Conservation (phyloP, 805 yeast species). For the Grigorovia jiainica region DNA sequence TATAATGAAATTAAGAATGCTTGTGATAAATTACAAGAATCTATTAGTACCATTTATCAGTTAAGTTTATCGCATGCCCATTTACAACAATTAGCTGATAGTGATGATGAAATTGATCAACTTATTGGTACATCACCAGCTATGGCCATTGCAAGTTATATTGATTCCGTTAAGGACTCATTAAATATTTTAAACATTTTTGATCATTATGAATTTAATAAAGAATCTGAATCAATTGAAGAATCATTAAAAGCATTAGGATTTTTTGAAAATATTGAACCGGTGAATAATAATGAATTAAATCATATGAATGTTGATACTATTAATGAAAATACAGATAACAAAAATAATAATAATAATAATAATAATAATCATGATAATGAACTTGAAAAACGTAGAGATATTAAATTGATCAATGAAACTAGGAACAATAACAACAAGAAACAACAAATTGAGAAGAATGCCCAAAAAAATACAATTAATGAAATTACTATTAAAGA, state of each 20-base stretch:
- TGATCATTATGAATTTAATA: constrained; percentile 6
- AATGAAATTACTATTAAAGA: too few relatives aligned
- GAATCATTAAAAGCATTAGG: not conserved
- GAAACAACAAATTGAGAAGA: too few relatives aligned
- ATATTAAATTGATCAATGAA: too few relatives aligned
- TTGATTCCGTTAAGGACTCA: constrained; percentile 2
- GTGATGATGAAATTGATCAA: constrained; percentile 3
- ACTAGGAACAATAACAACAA: too few relatives aligned
- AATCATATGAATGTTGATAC: not conserved
- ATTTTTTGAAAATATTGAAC: constrained; percentile 6
- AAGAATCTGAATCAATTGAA: not conserved
- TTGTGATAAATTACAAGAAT: constrained; percentile 5
- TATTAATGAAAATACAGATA: not conserved
- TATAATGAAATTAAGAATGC: constrained; percentile 3
- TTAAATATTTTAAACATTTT: constrained; percentile 4
- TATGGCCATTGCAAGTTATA: constrained; percentile 7
- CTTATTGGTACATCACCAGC: constrained; percentile 8
- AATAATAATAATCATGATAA: not conserved
- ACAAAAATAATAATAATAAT: not conserved
- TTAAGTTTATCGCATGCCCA: constrained; percentile 2
- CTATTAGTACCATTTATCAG: constrained; percentile 6
- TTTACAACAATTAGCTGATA: constrained; percentile 1
- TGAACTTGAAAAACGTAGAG: too few relatives aligned
- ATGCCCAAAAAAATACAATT: too few relatives aligned
- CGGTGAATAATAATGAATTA: not conserved